These are phyloP conservation scores for Cutaneotrichosporon mucoides DNA, from an alignment of 1,284 basidiomycete genomes.

Conservation along the genomic window DNA sequence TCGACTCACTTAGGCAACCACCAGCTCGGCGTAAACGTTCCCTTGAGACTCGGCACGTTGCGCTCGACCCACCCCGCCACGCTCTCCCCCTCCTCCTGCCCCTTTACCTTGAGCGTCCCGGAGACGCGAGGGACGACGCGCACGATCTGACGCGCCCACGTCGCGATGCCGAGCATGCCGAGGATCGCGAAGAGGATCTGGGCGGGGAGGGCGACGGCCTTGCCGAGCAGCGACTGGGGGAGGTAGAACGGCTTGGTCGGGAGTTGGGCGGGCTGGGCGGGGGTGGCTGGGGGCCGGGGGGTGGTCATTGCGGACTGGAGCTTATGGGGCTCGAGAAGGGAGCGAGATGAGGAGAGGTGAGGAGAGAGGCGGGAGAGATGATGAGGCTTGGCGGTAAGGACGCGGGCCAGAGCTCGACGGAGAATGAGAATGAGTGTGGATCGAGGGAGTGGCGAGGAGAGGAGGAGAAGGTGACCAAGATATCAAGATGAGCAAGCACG, in stretches of 20 bases:
- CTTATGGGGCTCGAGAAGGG: no score
- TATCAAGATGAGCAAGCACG: no score
- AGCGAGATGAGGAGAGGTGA: no score
- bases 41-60: constrained; percentile 42
- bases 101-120: background rate
- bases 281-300: background rate
- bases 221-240: constrained; percentile 9
- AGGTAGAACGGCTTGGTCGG: constrained; percentile 3
- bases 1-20: constrained; percentile 47
- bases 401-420: no score
- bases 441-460: no score
- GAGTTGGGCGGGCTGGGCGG: background rate
- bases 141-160: constrained; percentile 42
- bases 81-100: background rate
- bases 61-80: constrained; percentile 37
- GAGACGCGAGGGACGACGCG: constrained; percentile 23
- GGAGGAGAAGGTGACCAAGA: no score
- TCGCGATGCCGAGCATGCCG: constrained; percentile 36
- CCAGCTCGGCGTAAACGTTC: constrained; percentile 47
- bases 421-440: no score
- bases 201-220: constrained; percentile 19
- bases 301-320: no score
- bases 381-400: no score
- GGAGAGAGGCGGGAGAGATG: no score
- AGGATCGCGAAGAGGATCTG: constrained; percentile 31